Conservation (phyloP, 768 basidiomycete genomes). For the Cystobasidium ongulense region DNA sequence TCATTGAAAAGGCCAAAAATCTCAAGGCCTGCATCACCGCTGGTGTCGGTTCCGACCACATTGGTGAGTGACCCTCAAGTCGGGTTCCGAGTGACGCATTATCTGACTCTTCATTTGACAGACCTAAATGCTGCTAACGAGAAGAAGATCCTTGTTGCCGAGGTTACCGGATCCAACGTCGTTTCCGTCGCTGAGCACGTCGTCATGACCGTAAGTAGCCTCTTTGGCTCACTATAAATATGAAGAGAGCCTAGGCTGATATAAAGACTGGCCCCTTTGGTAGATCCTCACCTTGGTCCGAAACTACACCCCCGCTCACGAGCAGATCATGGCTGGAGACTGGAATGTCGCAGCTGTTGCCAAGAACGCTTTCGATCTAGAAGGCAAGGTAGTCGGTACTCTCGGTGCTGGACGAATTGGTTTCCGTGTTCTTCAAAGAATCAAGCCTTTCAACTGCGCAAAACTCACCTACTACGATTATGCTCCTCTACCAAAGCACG, state of each 20-base stretch:
- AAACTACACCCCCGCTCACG: conserved; percentile 80
- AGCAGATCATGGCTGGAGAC: conserved; percentile 70
- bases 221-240: not conserved
- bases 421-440: conserved; percentile 58
- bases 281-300: conserved; percentile 74
- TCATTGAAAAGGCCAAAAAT: conserved; percentile 61
- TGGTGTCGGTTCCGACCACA: conserved; percentile 82
- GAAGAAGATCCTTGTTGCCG: conserved; percentile 67
- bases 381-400: conserved; percentile 83
- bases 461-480: conserved; percentile 67
- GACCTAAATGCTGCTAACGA: conserved; percentile 82
- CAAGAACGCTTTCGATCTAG: conserved; percentile 76
- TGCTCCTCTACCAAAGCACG: conserved; percentile 49
- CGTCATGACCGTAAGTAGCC: conserved; percentile 43
- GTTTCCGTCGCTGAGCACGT: conserved; percentile 87
- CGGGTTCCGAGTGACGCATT: not conserved
- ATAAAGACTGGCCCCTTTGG: conserved; percentile 56
- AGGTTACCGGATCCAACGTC: conserved; percentile 79
- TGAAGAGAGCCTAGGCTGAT: conserved; percentile 30
- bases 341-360: conserved; percentile 51
- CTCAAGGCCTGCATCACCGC: conserved; percentile 84
- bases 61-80: conserved; percentile 43
- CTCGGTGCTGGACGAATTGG: conserved; percentile 65
- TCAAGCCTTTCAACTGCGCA: conserved; percentile 76
- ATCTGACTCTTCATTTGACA: conserved; percentile 63